phyloP scores from a whole-genome alignment of 202 grass and related monocot genomes.

The Setaria italica region DNA sequence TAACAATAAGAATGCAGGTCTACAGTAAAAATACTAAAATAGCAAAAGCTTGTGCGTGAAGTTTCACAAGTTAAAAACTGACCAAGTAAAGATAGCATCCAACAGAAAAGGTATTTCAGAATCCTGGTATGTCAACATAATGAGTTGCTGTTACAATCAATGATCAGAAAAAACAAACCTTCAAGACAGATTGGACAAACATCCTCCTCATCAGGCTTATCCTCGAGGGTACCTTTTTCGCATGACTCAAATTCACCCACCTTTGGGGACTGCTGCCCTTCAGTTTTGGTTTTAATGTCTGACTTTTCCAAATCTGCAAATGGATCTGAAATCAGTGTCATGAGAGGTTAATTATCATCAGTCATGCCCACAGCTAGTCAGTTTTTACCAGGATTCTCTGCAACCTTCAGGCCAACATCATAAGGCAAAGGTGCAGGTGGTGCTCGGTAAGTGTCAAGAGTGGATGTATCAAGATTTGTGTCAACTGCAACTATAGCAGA shows the following conservation, averaged over 20 bases:
- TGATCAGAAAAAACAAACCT: conserved; percentile 60
- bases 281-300: conserved; percentile 65
- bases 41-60: conserved; percentile 6
- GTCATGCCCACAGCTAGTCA: background rate
- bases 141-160: background rate
- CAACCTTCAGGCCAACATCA: conserved; percentile 55
- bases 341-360: background rate
- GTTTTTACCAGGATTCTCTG: conserved; percentile 53
- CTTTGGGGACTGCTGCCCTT: conserved; percentile 59
- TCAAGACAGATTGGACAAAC: conserved; percentile 97
- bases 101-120: conserved; percentile 7
- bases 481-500: conserved; percentile 67
- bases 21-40: background rate
- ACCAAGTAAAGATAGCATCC: conserved; percentile 17
- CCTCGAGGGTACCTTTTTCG: conserved; percentile 46
- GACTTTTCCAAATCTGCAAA: conserved; percentile 63
- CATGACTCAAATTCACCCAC: conserved; percentile 61
- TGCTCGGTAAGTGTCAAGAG: conserved; percentile 80
- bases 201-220: conserved; percentile 81
- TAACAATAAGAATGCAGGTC: background rate
- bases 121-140: background rate
- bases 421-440: conserved; percentile 91
- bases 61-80: background rate
- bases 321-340: conserved; percentile 40
- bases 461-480: conserved; percentile 76